A percentile compares a stretch with the other conserved stretches of the same genome.
phyloP scores from a whole-genome alignment of 2,329 filamentous ascomycete genomes.

The Cryphonectria nitschkei region DNA sequence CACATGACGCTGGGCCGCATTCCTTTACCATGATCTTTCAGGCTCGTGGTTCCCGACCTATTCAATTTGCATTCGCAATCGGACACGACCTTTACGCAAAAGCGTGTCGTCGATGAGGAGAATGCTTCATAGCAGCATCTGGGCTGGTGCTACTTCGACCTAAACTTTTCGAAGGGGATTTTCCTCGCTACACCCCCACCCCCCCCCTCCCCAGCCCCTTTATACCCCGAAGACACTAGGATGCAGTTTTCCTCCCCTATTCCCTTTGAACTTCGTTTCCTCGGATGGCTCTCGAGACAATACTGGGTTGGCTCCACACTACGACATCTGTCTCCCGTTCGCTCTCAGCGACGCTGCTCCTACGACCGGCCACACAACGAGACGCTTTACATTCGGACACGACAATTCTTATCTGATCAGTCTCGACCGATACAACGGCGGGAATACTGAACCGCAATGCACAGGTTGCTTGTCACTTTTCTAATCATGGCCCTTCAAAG shows the following conservation, averaged over 20 bases:
- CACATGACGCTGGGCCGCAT: not conserved
- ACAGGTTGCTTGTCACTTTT: constrained; percentile 4
- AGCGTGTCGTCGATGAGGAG: constrained; percentile 17
- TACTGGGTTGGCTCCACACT: not conserved
- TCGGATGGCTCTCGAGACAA: not conserved
- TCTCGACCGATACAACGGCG: not conserved
- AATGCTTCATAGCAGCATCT: constrained; percentile 27
- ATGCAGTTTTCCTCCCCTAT: constrained; percentile 15
- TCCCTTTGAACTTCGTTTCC: not conserved
- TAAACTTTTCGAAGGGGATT: constrained; percentile 13
- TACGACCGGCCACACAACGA: not conserved
- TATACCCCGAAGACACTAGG: constrained; percentile 30
- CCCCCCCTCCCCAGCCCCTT: not conserved
- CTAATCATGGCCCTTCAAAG: not conserved
- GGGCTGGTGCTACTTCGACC: constrained; percentile 28
- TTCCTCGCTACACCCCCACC: constrained; percentile 11
- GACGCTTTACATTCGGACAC: not conserved
- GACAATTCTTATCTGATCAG: not conserved
- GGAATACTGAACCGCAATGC: not conserved
- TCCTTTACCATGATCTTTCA: constrained; percentile 19
- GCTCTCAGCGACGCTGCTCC: not conserved
- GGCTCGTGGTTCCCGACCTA: constrained; percentile 17
- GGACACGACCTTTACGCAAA: constrained; percentile 1
- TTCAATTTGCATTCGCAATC: constrained; percentile 1
- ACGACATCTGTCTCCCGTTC: not conserved